Evolutionary conservation across 768 basidiomycete species (phyloP).

Genomic region (Amanita exitialis): DNA sequence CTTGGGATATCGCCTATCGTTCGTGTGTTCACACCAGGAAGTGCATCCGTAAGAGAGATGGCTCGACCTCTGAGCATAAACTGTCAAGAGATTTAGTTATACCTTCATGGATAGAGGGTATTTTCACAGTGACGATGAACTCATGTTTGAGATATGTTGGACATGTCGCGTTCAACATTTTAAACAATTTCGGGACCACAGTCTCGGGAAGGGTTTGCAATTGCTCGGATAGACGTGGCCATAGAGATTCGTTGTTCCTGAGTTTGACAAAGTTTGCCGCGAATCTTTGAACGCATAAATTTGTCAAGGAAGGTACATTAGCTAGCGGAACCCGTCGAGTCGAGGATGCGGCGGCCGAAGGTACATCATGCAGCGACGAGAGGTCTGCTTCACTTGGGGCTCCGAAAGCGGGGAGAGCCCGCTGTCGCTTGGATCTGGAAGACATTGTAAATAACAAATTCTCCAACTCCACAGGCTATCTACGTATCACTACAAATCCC

Average conservation of each 20-base stretch:
- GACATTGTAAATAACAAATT: not conserved
- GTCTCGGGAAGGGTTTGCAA: slow-evolving; percentile 42
- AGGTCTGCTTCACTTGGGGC: slow-evolving; percentile 1
- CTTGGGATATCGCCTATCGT: slow-evolving; percentile 37
- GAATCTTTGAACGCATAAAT: slow-evolving; percentile 42
- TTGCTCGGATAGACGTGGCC: slow-evolving; percentile 28
- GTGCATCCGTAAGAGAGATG: slow-evolving; percentile 32
- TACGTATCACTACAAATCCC: not conserved
- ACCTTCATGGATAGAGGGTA: not conserved
- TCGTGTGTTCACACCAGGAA: slow-evolving; percentile 41
- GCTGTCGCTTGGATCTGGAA: slow-evolving; percentile 25
- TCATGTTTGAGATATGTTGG: slow-evolving; percentile 44
- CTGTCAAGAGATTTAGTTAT: slow-evolving; percentile 18
- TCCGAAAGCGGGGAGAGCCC: slow-evolving; percentile 5
- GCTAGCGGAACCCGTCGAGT: slow-evolving; percentile 25
- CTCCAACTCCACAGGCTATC: not conserved
- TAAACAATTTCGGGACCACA: slow-evolving; percentile 39
- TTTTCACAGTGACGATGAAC: slow-evolving; percentile 41
- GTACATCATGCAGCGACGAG: not conserved
- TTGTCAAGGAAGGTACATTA: slow-evolving; percentile 33
- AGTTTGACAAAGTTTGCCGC: slow-evolving; percentile 32
- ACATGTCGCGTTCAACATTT: slow-evolving; percentile 35
- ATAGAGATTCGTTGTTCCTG: slow-evolving; percentile 24
- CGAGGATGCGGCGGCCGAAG: slow-evolving; percentile 41
- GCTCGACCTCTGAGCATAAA: slow-evolving; percentile 48